A percentile compares a stretch with the other conserved stretches of the same genome.
Evolutionary conservation across 352 stramenopile species (phyloP).

Genomic region (Discostella stelligera): DNA sequence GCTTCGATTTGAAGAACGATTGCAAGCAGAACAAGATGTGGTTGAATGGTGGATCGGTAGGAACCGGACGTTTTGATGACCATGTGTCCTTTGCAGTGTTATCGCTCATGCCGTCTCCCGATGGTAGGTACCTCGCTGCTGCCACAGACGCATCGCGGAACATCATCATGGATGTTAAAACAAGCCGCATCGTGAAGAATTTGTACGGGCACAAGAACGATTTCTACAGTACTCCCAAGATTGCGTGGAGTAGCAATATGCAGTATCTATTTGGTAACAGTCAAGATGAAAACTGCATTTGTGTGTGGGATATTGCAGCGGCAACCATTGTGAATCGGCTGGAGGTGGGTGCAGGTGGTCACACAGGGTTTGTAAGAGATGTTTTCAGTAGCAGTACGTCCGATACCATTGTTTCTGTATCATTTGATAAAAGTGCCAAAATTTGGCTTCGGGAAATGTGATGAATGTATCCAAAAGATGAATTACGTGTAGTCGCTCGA

Average conservation of each 20-base stretch:
- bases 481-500: not conserved
- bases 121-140: slow-evolving; percentile 67
- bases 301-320: slow-evolving; percentile 77
- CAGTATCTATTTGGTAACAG: slow-evolving; percentile 78
- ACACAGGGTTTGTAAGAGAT: slow-evolving; percentile 63
- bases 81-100: slow-evolving; percentile 81
- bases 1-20: slow-evolving; percentile 68
- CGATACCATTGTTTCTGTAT: slow-evolving; percentile 72
- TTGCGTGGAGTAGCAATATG: slow-evolving; percentile 71
- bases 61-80: slow-evolving; percentile 65
- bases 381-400: slow-evolving; percentile 60
- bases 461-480: not conserved
- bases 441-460: slow-evolving; percentile 65
- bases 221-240: slow-evolving; percentile 73
- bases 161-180: slow-evolving; percentile 74
- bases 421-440: slow-evolving; percentile 73
- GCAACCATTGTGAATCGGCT: slow-evolving; percentile 66
- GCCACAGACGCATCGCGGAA: slow-evolving; percentile 77
- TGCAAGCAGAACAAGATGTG: slow-evolving; percentile 67
- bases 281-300: slow-evolving; percentile 67
- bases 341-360: slow-evolving; percentile 38
- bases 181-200: slow-evolving; percentile 63
- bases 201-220: slow-evolving; percentile 80
- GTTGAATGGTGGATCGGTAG: slow-evolving; percentile 59
- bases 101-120: slow-evolving; percentile 55